A percentile compares a stretch with the other conserved stretches of the same genome.
Conservation (phyloP, 768 basidiomycete species). For the Tylopilus subfusipes region DNA sequence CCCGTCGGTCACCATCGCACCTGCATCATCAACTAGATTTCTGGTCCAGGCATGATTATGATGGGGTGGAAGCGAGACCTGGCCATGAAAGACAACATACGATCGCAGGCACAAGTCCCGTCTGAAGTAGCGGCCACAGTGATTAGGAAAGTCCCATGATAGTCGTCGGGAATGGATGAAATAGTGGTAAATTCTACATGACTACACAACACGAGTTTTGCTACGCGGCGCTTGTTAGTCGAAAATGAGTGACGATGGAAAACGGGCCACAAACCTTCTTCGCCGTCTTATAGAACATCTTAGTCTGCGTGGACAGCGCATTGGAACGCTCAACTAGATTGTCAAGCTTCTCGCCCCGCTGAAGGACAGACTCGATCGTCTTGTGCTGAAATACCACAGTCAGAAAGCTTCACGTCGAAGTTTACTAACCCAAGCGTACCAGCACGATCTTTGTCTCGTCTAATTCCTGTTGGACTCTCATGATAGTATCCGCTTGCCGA, state of each 20-base stretch:
- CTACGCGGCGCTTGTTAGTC: slow-evolving; percentile 38
- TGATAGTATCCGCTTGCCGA: slow-evolving; percentile 93
- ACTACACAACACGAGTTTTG: slow-evolving; percentile 95
- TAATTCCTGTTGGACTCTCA: slow-evolving; percentile 96
- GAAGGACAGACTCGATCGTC: slow-evolving; percentile 95
- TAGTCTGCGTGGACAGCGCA: slow-evolving; percentile 82
- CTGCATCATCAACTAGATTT: slow-evolving; percentile 1
- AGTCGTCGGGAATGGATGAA: slow-evolving; percentile 12
- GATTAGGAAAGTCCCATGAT: slow-evolving; percentile 18
- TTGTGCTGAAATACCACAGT: slow-evolving; percentile 67
- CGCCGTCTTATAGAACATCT: slow-evolving; percentile 99
- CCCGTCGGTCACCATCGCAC: background rate
- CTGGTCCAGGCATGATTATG: background rate
- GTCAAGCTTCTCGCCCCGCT: slow-evolving; percentile 95
- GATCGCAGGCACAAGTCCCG: slow-evolving; percentile 4
- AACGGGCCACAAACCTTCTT: slow-evolving; percentile 72
- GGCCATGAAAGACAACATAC: slow-evolving; percentile 3
- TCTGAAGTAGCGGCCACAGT: slow-evolving; percentile 5
- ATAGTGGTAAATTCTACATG: slow-evolving; percentile 48
- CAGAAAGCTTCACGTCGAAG: background rate
- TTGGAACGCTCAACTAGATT: slow-evolving; percentile 93
- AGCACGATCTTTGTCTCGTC: slow-evolving; percentile 99
- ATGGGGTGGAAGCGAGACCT: background rate
- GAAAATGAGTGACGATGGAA: background rate
- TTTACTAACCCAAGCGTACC: slow-evolving; percentile 45